phyloP scores from a whole-genome alignment of 176 grass and related monocot species.

The Elymus sibiricus region DNA sequence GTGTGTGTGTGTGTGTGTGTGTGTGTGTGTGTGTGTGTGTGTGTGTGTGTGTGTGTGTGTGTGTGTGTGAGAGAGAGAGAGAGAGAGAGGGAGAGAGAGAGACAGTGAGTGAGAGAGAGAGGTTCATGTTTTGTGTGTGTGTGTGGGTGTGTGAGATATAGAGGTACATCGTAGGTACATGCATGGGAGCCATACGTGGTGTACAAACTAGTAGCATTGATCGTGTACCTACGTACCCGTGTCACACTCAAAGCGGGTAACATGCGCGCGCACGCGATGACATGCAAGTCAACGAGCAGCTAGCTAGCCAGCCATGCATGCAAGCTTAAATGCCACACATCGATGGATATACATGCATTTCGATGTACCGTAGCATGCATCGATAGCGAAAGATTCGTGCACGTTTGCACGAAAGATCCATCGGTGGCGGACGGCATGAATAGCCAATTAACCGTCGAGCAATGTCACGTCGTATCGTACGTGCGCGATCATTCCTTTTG shows the following conservation, averaged over 20 bases:
- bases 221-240: not conserved
- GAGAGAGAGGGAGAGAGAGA: too few species aligned
- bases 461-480: not conserved
- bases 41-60: too few species aligned
- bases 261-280: not conserved
- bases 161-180: not conserved
- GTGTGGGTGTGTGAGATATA: not conserved
- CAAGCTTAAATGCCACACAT: not conserved
- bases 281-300: not conserved
- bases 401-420: not conserved
- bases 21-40: too few species aligned
- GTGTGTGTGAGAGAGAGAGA: too few species aligned
- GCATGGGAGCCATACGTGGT: not conserved
- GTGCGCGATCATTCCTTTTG: constrained; percentile 3
- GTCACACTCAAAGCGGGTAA: constrained; percentile 17
- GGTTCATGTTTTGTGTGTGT: too few species aligned
- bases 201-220: not conserved
- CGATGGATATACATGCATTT: not conserved
- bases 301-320: too few species aligned
- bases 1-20: too few species aligned
- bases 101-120: not conserved
- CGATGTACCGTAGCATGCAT: not conserved
- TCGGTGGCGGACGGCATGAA: not conserved
- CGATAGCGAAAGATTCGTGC: not conserved
- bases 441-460: not conserved